Percentiles rank a stretch among this genome's conserved stretches.
Conservation (phyloP, 495 filamentous ascomycete genomes). For the Penicillium herquei region DNA sequence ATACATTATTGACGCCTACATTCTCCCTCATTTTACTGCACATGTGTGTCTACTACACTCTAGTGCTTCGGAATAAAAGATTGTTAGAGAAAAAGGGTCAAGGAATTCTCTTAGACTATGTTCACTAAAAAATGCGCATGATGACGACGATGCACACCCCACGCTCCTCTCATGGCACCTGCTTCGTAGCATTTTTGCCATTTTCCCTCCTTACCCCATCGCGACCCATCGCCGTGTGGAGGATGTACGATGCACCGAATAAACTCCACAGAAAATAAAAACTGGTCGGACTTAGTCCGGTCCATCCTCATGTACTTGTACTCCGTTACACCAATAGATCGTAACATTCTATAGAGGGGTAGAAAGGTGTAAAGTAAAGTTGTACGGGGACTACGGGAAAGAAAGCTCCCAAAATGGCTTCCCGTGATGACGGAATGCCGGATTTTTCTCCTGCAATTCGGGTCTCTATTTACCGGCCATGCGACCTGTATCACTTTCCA, state of each 20-base stretch:
- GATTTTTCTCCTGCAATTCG: slow-evolving; percentile 9
- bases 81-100: background rate
- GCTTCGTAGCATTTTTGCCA: too few species aligned
- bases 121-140: slow-evolving; percentile 25
- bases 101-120: slow-evolving; percentile 12
- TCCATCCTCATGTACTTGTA: background rate
- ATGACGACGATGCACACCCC: slow-evolving; percentile 27
- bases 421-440: slow-evolving; percentile 5
- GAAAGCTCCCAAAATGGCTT: too few species aligned
- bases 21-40: slow-evolving; percentile 10
- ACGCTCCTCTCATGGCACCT: background rate
- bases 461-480: slow-evolving; percentile 9
- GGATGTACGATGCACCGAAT: slow-evolving; percentile 2
- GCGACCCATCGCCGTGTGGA: slow-evolving; percentile 2
- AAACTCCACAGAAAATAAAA: background rate
- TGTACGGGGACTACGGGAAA: background rate
- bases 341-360: background rate
- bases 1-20: slow-evolving; percentile 26
- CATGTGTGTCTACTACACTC: too few species aligned
- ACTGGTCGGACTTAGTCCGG: slow-evolving; percentile 3
- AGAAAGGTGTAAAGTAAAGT: background rate
- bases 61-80: background rate
- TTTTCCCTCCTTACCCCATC: slow-evolving; percentile 4
- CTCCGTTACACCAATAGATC: background rate
- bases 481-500: slow-evolving; percentile 21